Conservation (phyloP, 2,329 filamentous ascomycete species). For the Graphilbum sp. region DNA sequence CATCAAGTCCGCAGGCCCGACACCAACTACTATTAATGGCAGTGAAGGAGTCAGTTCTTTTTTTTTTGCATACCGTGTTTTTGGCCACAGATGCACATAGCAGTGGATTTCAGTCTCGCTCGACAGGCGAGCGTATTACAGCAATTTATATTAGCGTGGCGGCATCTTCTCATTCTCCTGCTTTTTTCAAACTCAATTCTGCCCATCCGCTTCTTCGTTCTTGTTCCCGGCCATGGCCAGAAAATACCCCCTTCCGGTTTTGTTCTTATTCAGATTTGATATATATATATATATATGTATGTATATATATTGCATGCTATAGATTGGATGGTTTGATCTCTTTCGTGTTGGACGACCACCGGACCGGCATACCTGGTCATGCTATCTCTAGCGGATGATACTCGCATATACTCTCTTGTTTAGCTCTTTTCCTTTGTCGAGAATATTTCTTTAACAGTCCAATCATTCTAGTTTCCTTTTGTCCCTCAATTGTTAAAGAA, state of each 20-base stretch:
- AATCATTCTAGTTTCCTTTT: no score
- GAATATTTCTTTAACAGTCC: no score
- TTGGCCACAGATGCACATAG: no score
- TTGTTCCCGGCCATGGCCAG: background rate
- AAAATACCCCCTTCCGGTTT: conserved; percentile 1
- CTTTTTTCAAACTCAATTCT: background rate
- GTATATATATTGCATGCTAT: background rate
- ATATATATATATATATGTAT: background rate
- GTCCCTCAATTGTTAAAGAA: no score
- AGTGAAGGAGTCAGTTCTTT: no score
- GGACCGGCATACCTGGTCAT: background rate
- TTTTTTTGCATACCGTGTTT: no score
- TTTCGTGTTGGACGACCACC: background rate
- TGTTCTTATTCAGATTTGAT: background rate
- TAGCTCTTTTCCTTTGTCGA: conserved; percentile 1
- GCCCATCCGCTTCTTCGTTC: background rate
- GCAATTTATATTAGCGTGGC: background rate
- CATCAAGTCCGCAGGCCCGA: no score
- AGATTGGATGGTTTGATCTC: conserved; percentile 2
- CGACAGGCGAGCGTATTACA: background rate
- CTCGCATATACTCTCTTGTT: background rate
- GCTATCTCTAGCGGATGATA: background rate
- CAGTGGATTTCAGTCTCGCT: background rate
- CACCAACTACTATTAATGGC: no score
- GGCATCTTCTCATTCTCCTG: background rate